Evolutionary conservation across 2,329 filamentous ascomycete species (phyloP).

Genomic region (Sporothrix mexicana): DNA sequence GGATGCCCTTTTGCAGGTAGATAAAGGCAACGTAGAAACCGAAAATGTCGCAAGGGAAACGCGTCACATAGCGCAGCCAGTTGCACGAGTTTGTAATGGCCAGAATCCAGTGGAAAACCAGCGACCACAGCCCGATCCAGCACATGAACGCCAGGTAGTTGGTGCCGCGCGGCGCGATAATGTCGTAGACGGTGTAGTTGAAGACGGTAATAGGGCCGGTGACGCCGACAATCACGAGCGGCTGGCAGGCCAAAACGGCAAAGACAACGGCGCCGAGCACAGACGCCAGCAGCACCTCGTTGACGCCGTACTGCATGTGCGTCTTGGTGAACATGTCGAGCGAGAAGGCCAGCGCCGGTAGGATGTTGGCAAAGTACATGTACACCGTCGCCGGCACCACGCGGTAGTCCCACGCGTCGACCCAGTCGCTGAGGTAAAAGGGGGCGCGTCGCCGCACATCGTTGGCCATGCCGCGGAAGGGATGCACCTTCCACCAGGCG

Average conservation of each 20-base stretch:
- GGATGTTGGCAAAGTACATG: constrained; percentile 93
- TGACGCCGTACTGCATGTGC: constrained; percentile 82
- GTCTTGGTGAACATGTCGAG: constrained; percentile 94
- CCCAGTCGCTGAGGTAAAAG: constrained; percentile 83
- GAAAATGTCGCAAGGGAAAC: constrained; percentile 92
- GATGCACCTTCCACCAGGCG: constrained; percentile 75
- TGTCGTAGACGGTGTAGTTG: constrained; percentile 92
- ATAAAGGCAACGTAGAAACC: constrained; percentile 93
- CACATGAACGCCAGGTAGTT: constrained; percentile 91
- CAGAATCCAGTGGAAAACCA: constrained; percentile 83
- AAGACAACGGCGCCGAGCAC: constrained; percentile 85
- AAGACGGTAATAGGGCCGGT: constrained; percentile 92
- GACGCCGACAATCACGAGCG: constrained; percentile 87
- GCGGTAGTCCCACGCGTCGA: constrained; percentile 87
- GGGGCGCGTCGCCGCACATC: constrained; percentile 76
- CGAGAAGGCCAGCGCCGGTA: constrained; percentile 86
- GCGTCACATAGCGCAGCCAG: constrained; percentile 83
- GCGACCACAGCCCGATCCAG: constrained; percentile 88
- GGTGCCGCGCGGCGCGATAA: constrained; percentile 76
- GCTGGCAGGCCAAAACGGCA: constrained; percentile 78
- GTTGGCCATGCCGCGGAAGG: constrained; percentile 80
- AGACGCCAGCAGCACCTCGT: constrained; percentile 86
- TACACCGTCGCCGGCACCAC: constrained; percentile 86
- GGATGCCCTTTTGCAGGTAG: constrained; percentile 88
- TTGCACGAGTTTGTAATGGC: constrained; percentile 88